Evolutionary conservation across 176 grass and related monocot genomes (phyloP), one percentile per base, ranked within the genome.

Genomic region (Carex pumila): DNA sequence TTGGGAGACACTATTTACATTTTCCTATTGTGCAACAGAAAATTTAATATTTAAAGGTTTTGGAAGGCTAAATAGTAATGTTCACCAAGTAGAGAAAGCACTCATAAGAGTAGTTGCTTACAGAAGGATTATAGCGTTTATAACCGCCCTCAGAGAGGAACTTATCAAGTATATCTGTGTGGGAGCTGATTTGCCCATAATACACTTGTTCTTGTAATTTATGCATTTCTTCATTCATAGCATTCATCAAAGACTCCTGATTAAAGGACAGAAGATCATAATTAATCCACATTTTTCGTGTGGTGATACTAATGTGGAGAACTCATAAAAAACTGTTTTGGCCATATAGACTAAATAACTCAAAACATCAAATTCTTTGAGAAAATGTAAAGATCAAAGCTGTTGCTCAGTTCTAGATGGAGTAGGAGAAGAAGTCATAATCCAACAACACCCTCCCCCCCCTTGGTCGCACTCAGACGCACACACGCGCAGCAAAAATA

Each of bases 181-280:
- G 91, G 50, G 96, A 92, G 43, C 90, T 87, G 64, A 98, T 95
- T 91, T 98, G 93, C 43, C 96, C 96, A 88, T 98, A 98, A 88
- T 98, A 98, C 73, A 98, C 92, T 92, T 98, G 96, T 85, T 98
- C 96, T 90, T 98, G 96, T 90, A 98, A 95, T 89, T 88, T 95
- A 61, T 91, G 96, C 72, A 95, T 87, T 79, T 98, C 96, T 71
- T 89, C 91, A 31, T 98, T 95, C 93, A 98, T 93, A 66, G 96
- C 96, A 90, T 92, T 93, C 83, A 93, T 95, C 57, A 91, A 91
- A 5, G 91, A 85, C 3, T 98, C 96, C 96, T 98, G 84, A 63
- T 70, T 21, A 59, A 31, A 54, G 63, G 71, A 60, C 85, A 77
- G 29, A 78, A 90, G 17, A 50, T 37, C 72, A 59, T 50, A n/a